phyloP scores from a whole-genome alignment of 208 protist genomes.

The Angomonas deanei region DNA sequence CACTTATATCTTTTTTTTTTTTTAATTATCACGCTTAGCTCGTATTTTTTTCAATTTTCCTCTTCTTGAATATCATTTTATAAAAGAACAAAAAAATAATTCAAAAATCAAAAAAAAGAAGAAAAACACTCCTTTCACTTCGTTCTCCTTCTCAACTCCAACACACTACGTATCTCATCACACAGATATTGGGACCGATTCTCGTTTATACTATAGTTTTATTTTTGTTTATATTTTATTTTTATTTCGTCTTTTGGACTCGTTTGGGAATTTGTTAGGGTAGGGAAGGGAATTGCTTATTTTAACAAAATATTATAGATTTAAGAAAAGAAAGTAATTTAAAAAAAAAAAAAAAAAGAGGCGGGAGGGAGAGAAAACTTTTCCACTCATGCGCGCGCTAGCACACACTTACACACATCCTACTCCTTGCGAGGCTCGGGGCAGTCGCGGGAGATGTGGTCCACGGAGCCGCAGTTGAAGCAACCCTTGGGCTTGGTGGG shows the following conservation, averaged over 20 bases:
- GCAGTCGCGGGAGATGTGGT: constrained; percentile 69
- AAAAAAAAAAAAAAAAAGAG: constrained; percentile 13
- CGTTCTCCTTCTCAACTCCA: constrained; percentile 10
- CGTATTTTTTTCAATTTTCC: not conserved
- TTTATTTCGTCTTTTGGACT: not conserved
- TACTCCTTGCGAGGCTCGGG: constrained; percentile 13
- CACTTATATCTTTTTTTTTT: constrained; percentile 3
- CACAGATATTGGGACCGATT: too few species aligned
- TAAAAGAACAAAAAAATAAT: not conserved
- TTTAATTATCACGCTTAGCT: constrained; percentile 2
- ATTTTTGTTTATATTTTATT: not conserved
- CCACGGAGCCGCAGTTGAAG: constrained; percentile 61
- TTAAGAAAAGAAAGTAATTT: not conserved
- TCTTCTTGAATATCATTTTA: not conserved
- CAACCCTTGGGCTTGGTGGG: constrained; percentile 27
- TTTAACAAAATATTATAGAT: not conserved
- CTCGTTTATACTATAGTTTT: not conserved
- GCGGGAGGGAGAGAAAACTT: not conserved
- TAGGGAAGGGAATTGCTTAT: not conserved
- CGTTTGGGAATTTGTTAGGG: not conserved
- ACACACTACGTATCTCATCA: too few species aligned
- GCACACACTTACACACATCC: not conserved
- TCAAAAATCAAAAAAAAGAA: constrained; percentile 19
- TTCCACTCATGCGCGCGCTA: not conserved
- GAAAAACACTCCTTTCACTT: constrained; percentile 7